Evolutionary conservation across 108 stramenopile species (phyloP).

Genomic region (Pseudonitzschia pungens): DNA sequence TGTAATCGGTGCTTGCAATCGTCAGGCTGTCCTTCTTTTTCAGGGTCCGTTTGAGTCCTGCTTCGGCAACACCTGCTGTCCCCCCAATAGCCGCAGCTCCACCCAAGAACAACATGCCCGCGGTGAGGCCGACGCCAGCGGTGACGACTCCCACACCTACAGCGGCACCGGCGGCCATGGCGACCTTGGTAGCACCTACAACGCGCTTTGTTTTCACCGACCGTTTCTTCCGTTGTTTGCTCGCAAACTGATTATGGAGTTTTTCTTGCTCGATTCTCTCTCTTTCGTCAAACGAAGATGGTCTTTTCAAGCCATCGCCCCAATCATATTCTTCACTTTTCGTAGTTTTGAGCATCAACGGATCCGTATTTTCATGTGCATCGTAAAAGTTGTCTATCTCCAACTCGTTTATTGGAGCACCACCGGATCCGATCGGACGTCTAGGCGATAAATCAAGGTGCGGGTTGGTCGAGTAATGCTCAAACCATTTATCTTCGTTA

Average conservation of each 20-base stretch:
- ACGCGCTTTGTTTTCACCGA: constrained; percentile 43
- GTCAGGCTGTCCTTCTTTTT: constrained; percentile 49
- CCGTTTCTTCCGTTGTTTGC: constrained; percentile 42
- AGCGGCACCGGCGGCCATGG: constrained; percentile 72
- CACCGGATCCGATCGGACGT: too few species aligned
- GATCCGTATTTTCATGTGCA: neutral
- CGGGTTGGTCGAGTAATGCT: too few species aligned
- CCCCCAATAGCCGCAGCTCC: constrained; percentile 80
- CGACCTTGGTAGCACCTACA: constrained; percentile 66
- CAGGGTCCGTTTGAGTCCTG: constrained; percentile 45
- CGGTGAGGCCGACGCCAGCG: constrained; percentile 72
- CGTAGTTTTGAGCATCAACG: neutral
- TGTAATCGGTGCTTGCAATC: constrained; percentile 54
- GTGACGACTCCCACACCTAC: constrained; percentile 75
- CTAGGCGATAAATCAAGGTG: too few species aligned
- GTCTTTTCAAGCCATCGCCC: neutral
- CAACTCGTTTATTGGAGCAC: neutral
- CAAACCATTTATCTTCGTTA: too few species aligned
- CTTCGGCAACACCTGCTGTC: constrained; percentile 66
- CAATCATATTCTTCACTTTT: neutral
- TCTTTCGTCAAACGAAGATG: neutral
- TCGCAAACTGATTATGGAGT: constrained; percentile 26
- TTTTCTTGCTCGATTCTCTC: constrained; percentile 32
- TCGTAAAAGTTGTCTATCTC: neutral
- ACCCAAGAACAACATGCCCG: constrained; percentile 78